A percentile compares a stretch with the other conserved stretches of the same genome.
These are phyloP conservation scores for Solanum piurae DNA, from an alignment of 257 asterid species.

Conservation along the genomic window DNA sequence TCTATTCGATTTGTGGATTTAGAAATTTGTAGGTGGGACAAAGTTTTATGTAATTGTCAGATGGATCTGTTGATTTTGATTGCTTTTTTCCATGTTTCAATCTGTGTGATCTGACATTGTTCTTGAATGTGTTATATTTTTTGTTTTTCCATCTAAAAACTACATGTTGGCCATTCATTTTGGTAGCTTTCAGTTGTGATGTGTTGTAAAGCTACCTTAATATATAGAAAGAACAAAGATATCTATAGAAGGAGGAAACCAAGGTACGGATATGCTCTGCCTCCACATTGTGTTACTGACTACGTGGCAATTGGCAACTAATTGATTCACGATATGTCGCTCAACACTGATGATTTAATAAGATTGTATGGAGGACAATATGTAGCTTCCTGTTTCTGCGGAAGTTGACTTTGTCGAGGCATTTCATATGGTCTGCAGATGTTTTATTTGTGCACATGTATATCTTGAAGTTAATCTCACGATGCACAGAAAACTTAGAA, in stretches of 20 bases:
- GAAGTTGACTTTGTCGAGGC: not conserved
- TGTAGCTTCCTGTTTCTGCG: not conserved
- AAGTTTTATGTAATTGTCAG: too few species aligned
- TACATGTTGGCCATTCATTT: too few species aligned
- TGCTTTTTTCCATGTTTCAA: too few species aligned
- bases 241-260: not conserved
- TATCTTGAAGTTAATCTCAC: constrained; percentile 62
- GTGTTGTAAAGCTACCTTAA: not conserved
- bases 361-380: not conserved
- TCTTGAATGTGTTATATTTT: too few species aligned
- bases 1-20: too few species aligned
- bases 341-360: not conserved
- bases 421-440: not conserved
- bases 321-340: not conserved
- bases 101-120: too few species aligned
- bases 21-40: too few species aligned
- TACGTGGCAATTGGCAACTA: not conserved
- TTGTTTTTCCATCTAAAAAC: too few species aligned
- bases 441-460: constrained; percentile 34
- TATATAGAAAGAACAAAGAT: not conserved
- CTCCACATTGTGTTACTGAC: not conserved
- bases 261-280: not conserved
- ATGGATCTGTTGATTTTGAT: too few species aligned
- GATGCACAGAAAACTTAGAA: constrained; percentile 69
- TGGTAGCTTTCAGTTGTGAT: too few species aligned